Conservation (phyloP, 176 grass and related monocot genomes). For the Leersia perrieri region DNA sequence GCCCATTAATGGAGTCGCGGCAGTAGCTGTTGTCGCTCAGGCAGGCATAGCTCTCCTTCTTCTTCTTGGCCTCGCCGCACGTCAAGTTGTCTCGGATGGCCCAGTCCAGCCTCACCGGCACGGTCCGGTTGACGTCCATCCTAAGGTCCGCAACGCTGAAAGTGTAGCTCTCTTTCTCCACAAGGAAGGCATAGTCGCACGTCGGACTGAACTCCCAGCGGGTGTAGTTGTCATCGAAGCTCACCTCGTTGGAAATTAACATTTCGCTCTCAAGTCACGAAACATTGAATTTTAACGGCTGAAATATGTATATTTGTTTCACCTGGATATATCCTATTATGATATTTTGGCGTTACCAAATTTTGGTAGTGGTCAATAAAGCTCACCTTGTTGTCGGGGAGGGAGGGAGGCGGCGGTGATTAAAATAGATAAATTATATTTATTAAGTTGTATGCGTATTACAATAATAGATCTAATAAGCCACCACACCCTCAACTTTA, state of each 20-base stretch:
- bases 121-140: not conserved
- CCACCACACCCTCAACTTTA: no score
- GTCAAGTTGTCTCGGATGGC: not conserved
- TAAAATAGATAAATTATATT: no score
- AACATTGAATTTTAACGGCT: no score
- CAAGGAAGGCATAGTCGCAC: conserved; percentile 25
- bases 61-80: not conserved
- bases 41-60: not conserved
- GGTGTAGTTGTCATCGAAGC: not conserved
- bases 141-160: not conserved
- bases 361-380: no score
- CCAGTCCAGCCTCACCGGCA: conserved; percentile 24
- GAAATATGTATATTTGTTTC: no score
- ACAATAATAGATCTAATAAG: no score
- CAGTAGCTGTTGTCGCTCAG: conserved; percentile 4
- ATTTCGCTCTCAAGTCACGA: no score
- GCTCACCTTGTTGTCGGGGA: no score
- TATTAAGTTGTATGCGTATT: no score
- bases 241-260: not conserved
- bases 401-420: no score
- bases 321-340: no score
- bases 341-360: no score
- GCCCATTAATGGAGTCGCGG: not conserved
- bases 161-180: not conserved
- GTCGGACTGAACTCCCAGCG: not conserved